Conservation (phyloP, 129 eudicot species). For the Glebionis coronaria region DNA sequence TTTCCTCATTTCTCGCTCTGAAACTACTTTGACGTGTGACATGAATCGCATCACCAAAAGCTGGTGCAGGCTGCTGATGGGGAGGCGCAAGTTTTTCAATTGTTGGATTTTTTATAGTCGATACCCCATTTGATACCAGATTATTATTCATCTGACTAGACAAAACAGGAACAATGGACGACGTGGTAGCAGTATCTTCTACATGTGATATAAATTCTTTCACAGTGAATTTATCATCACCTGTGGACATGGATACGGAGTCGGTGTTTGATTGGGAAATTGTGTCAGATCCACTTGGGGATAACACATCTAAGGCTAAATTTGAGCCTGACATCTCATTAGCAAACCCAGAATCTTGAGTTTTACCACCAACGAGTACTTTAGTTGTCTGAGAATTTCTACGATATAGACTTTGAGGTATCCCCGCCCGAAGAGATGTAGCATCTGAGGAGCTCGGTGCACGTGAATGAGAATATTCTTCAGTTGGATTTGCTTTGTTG, state of each 20-base stretch:
- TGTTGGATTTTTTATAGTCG: constrained; percentile 41
- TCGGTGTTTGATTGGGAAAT: constrained; percentile 25
- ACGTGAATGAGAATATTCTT: neutral
- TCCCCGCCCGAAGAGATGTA: constrained; percentile 41
- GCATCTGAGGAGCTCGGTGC: constrained; percentile 21
- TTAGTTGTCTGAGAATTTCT: constrained; percentile 30
- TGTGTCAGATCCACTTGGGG: constrained; percentile 28
- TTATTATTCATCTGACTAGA: constrained; percentile 35
- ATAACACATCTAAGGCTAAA: neutral
- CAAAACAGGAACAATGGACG: constrained; percentile 29
- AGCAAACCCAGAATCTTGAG: constrained; percentile 22
- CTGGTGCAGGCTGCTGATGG: constrained; percentile 40
- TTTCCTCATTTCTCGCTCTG: constrained; percentile 47
- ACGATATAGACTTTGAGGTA: constrained; percentile 27
- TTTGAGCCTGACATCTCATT: constrained; percentile 30
- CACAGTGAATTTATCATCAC: constrained; percentile 67
- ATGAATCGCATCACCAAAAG: constrained; percentile 63
- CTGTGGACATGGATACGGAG: constrained; percentile 27
- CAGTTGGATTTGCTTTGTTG: constrained; percentile 39
- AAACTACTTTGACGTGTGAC: constrained; percentile 64
- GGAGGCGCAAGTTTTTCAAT: constrained; percentile 42
- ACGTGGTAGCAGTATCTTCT: constrained; percentile 25
- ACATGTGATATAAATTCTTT: constrained; percentile 46
- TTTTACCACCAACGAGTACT: constrained; percentile 23
- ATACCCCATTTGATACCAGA: constrained; percentile 27